Evolutionary conservation across 352 stramenopile species (phyloP), one percentile per base, ranked within the genome.

Genomic region (Globisporangium iwayamae): DNA sequence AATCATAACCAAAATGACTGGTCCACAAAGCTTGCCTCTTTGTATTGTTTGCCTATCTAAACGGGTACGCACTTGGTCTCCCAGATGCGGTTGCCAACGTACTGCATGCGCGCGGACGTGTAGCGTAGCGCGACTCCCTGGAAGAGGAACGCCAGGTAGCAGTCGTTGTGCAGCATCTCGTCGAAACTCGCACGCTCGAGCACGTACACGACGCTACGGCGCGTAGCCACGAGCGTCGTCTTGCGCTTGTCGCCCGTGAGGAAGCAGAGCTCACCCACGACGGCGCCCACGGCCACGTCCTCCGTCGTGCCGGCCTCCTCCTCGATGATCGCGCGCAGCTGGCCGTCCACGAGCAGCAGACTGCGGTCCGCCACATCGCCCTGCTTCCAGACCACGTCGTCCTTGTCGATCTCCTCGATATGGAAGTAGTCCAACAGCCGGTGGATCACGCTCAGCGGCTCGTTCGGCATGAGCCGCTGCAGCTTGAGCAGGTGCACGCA

Each of bases 71-170:
- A 93, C 66, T 93, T 93, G 62, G 84, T 91, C 63, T 93, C 84
- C 84, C 84, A 93, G 66, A 93, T 93, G 46, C 84, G 84, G 48
- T 93, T 93, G 46, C 84, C 84, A 1, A 93, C 84, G 60, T 93
- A 93, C 54, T 93, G 84, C 50, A 91, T 73, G 18, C 84, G 74
- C 57, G 85, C 83, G 0, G 81, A 93, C 36, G 83, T 89, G 67
- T 93, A 93, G 4, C 81, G 76, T 28, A 93, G 61, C 16, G 84
- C 85, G 34, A 93, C 85, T 4, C 79, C 73, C 59, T 93, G 84
- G 57, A 93, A 90, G 9, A 91, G 69, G 57, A 91, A 93, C 18
- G 84, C 84, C 14, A 93, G 36, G 51, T 80, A 69, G 56, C 78
- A 85, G 55, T 93, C 84, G 1, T 81, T 73, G 5, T 68, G 57